Evolutionary conservation across 2,329 filamentous ascomycete genomes (phyloP), one percentile per base, ranked within the genome.

Genomic region (Alternaria brassicicola): DNA sequence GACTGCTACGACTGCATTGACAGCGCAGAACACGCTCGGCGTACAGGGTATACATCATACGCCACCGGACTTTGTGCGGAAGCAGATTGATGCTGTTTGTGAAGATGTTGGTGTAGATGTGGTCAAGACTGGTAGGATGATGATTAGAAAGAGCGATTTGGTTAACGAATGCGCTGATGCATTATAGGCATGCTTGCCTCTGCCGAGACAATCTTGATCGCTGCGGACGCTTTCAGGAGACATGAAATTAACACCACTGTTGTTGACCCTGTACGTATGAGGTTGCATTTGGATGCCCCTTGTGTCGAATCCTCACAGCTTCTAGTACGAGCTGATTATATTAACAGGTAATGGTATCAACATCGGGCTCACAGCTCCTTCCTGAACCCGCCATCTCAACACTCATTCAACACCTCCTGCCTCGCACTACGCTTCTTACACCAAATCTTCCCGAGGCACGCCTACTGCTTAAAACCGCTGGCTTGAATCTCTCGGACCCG

Each of bases 1-100:
- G 88, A 97, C 94, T 49, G 92, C 93, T 21, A 97, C 94, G 9
- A 96, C 94, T 13, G 94, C 94, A 19, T 81, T 99, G 72, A 99
- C 95, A n/a, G 93, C 92, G 15, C 95, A 98, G 74, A 97, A 98
- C 78, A 99, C 95, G 0, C 83, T 86, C 52, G 92, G 92, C 4
- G 93, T 98, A 13, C 83, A 87, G 61, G 92, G 85, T 64, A 92
- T 98, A 50, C 92, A 97, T 72, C 81, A 89, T 55, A 86, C 91
- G 7, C 94, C 94, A 0, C 82, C 91, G 0, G 82, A 84, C 4
- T 97, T 98, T 76, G 87, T 97, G 23, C 83, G 83, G 64, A 91
- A 91, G 81, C 92, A 96, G 78, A 93, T 98, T 59, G 89, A 94
- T 78, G 89, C 91, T 23, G 92, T 90, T 31, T 82, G 96, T 47